A percentile compares a stretch with the other conserved stretches of the same genome.
Conservation (phyloP, 2,329 filamentous ascomycete species). For the Ascochyta viciae-villosae region DNA sequence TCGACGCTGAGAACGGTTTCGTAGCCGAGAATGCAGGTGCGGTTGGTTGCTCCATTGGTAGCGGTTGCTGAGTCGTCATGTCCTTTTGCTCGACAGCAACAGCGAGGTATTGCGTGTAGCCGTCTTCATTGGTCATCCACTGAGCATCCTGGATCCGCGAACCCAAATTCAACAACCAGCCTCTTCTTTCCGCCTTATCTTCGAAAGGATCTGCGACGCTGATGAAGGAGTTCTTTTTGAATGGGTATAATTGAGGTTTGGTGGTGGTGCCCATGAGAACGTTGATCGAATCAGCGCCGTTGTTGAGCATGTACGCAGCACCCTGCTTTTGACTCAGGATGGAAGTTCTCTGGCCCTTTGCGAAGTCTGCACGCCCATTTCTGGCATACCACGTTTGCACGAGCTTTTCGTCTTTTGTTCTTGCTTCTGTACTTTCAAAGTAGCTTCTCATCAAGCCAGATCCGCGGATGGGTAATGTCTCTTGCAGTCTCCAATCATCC, state of each 20-base stretch:
- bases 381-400: conserved; percentile 63
- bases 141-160: conserved; percentile 59
- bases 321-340: conserved; percentile 49
- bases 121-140: conserved; percentile 53
- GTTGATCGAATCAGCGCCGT: conserved; percentile 40
- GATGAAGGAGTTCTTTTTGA: conserved; percentile 53
- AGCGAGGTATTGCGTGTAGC: conserved; percentile 63
- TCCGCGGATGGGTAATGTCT: conserved; percentile 56
- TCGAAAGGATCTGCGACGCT: conserved; percentile 53
- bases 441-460: conserved; percentile 51
- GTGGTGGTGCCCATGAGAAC: conserved; percentile 60
- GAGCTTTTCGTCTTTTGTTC: conserved; percentile 54
- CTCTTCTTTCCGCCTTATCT: conserved; percentile 40
- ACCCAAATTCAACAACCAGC: conserved; percentile 66
- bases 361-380: conserved; percentile 52
- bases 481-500: conserved; percentile 60
- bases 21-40: conserved; percentile 61
- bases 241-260: conserved; percentile 51
- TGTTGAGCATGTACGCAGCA: conserved; percentile 53
- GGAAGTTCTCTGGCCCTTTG: conserved; percentile 49
- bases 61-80: conserved; percentile 23
- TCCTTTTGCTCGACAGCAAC: conserved; percentile 50
- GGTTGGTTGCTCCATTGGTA: conserved; percentile 40
- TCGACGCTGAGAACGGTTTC: conserved; percentile 55
- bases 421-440: conserved; percentile 51